These are phyloP conservation scores for Arxiozyma bovina DNA, from an alignment of 1,139 yeast species.

Conservation along the genomic window DNA sequence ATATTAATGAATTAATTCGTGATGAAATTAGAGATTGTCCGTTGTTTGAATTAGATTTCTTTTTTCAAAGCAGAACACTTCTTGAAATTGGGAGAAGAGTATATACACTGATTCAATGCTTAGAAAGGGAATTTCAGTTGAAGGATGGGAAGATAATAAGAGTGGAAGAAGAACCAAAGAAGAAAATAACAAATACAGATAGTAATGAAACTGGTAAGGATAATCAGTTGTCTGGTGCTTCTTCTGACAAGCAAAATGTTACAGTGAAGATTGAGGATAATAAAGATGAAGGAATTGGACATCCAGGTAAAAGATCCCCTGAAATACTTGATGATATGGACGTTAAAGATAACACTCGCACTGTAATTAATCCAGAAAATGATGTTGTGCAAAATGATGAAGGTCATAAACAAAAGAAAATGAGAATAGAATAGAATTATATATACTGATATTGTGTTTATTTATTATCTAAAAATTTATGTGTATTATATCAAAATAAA, in stretches of 20 bases:
- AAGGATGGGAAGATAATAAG: constrained; percentile 1
- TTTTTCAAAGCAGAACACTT: constrained; percentile 58
- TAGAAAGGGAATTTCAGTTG: constrained; percentile 47
- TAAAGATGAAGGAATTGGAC: background rate
- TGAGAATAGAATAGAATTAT: constrained; percentile 1
- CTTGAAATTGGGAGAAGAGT: constrained; percentile 63
- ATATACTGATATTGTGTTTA: background rate
- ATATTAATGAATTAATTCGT: constrained; percentile 54
- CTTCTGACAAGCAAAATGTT: background rate
- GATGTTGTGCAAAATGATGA: background rate
- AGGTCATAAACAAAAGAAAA: constrained; percentile 1
- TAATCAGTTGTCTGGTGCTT: background rate
- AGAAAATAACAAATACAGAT: background rate
- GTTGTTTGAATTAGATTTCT: constrained; percentile 60
- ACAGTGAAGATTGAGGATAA: background rate
- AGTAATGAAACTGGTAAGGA: background rate
- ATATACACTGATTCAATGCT: constrained; percentile 53
- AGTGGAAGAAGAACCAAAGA: constrained; percentile 1
- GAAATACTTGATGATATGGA: background rate
- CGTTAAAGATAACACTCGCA: background rate
- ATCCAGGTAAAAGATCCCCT: background rate
- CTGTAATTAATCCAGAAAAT: background rate
- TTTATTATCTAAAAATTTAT: background rate
- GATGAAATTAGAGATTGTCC: constrained; percentile 54
- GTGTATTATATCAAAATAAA: background rate